Evolutionary conservation across 352 stramenopile genomes (phyloP).

Genomic region (Phytophthora ohioensis): DNA sequence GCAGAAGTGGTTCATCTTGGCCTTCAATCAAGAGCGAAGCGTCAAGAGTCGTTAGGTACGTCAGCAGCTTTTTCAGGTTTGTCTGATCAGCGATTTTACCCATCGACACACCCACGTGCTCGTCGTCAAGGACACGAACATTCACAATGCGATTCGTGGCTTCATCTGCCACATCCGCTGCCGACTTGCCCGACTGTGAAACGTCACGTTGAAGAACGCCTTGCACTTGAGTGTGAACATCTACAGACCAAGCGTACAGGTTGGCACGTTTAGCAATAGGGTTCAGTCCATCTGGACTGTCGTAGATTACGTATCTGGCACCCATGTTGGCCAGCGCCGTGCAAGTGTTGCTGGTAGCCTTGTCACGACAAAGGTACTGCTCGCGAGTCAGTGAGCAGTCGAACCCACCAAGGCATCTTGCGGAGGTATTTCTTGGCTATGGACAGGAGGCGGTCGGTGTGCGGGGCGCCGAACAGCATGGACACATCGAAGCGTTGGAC

Average conservation of each 20-base stretch:
- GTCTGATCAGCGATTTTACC: conserved; percentile 95
- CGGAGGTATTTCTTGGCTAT: no score
- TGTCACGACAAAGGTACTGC: conserved; percentile 98
- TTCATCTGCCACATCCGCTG: conserved; percentile 78
- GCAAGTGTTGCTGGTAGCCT: conserved; percentile 99
- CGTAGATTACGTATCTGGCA: conserved; percentile 98
- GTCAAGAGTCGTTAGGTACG: conserved; percentile 56
- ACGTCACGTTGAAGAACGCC: conserved; percentile 96
- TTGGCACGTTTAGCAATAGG: conserved; percentile 95
- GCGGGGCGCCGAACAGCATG: conserved; percentile 99
- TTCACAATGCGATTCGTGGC: conserved; percentile 83
- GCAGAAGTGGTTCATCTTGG: conserved; percentile 97
- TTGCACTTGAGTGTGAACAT: conserved; percentile 67
- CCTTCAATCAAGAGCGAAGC: conserved; percentile 98
- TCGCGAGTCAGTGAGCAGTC: conserved; percentile 95
- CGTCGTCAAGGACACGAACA: conserved; percentile 84
- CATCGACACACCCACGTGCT: conserved; percentile 94
- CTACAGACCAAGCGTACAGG: conserved; percentile 92
- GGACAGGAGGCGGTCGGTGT: conserved; percentile 70
- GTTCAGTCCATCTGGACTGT: conserved; percentile 97
- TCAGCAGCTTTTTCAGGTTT: conserved; percentile 92
- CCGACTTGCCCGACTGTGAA: conserved; percentile 80
- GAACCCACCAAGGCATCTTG: no score
- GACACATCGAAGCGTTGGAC: conserved; percentile 98
- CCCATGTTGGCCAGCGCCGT: conserved; percentile 99